Percentiles rank a stretch among this genome's conserved stretches.
Conservation (phyloP, 768 basidiomycete genomes). For the Lentinus brumalis region DNA sequence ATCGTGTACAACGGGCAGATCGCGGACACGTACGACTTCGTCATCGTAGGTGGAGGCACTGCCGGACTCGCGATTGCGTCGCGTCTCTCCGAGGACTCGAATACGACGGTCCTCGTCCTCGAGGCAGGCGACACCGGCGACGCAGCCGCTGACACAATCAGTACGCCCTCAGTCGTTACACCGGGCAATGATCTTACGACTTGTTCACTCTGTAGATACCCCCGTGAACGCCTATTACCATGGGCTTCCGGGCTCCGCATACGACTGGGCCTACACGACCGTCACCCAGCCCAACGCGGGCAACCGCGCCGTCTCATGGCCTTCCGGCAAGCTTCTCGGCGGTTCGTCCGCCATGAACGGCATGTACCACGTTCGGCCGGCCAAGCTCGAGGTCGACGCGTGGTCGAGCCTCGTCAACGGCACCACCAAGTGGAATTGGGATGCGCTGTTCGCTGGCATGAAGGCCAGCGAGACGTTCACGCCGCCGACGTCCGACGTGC, state of each 20-base stretch:
- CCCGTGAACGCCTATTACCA: slow-evolving; percentile 56
- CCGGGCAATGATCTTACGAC: not conserved
- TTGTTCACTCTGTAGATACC: slow-evolving; percentile 36
- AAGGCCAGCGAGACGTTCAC: slow-evolving; percentile 59
- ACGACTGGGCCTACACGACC: slow-evolving; percentile 60
- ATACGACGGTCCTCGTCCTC: slow-evolving; percentile 45
- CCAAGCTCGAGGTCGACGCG: slow-evolving; percentile 47
- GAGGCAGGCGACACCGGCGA: slow-evolving; percentile 50
- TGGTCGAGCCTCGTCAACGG: slow-evolving; percentile 47
- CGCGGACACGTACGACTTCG: slow-evolving; percentile 52
- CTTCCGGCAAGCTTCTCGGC: slow-evolving; percentile 68
- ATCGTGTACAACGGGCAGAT: slow-evolving; percentile 43
- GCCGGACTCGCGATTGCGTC: slow-evolving; percentile 50
- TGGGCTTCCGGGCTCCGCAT: slow-evolving; percentile 46
- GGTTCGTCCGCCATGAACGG: slow-evolving; percentile 73
- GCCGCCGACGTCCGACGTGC: slow-evolving; percentile 45
- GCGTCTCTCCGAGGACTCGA: slow-evolving; percentile 47
- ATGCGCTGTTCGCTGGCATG: slow-evolving; percentile 45
- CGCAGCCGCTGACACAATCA: slow-evolving; percentile 27
- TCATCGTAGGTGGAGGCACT: slow-evolving; percentile 51
- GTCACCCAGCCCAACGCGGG: slow-evolving; percentile 46
- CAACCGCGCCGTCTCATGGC: slow-evolving; percentile 52
- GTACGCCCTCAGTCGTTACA: no score
- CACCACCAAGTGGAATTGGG: slow-evolving; percentile 47
- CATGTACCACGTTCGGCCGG: slow-evolving; percentile 63